phyloP scores from a whole-genome alignment of 2,329 filamentous ascomycete genomes.

The Penicillium hordei region DNA sequence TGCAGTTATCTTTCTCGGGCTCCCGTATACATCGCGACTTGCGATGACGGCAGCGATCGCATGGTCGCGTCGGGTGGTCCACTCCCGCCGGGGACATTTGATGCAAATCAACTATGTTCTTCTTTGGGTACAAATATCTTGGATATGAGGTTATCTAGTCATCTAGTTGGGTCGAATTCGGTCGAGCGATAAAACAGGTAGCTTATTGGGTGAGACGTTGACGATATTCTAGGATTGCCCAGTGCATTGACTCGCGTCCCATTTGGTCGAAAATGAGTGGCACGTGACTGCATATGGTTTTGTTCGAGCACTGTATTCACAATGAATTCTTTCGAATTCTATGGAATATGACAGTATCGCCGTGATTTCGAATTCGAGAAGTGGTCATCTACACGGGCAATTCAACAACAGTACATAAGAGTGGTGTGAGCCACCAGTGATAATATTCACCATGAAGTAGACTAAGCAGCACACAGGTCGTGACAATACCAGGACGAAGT shows the following conservation, averaged over 20 bases:
- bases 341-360: too few species aligned
- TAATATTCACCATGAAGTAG: neutral
- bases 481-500: neutral
- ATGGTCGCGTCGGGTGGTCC: constrained; percentile 1
- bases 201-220: neutral
- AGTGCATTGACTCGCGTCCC: too few species aligned
- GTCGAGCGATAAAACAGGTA: neutral
- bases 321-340: too few species aligned
- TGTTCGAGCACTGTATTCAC: too few species aligned
- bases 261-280: too few species aligned
- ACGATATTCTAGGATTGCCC: too few species aligned
- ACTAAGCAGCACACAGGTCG: neutral
- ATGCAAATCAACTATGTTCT: neutral
- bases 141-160: neutral
- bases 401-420: too few species aligned
- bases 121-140: neutral
- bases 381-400: too few species aligned
- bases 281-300: too few species aligned
- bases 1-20: constrained; percentile 3
- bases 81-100: neutral
- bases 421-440: too few species aligned
- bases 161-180: neutral
- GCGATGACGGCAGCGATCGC: constrained; percentile 6
- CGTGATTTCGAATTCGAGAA: too few species aligned
- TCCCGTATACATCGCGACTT: constrained; percentile 10